Evolutionary conservation across 139 green algal species (phyloP).

Genomic region (Yamagishiella unicocca): DNA sequence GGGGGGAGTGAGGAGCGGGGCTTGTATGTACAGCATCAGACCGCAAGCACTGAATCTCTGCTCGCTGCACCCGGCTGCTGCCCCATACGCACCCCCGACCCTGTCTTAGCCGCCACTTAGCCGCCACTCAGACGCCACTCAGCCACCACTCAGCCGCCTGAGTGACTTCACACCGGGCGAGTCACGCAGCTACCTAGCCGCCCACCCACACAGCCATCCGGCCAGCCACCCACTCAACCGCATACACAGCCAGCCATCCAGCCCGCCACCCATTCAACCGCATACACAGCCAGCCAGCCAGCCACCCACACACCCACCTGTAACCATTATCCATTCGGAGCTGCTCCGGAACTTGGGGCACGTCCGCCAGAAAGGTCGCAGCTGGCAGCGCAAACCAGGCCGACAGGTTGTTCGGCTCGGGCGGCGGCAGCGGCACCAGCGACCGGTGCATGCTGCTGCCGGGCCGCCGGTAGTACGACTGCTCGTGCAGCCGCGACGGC

Average conservation of each 20-base stretch:
- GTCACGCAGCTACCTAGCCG: too few species aligned
- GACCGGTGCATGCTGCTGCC: conserved; percentile 23
- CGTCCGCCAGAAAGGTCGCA: conserved; percentile 33
- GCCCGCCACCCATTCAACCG: too few species aligned
- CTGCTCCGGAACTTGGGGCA: conserved; percentile 1
- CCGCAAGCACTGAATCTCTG: too few species aligned
- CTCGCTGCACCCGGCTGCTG: too few species aligned
- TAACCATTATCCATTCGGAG: conserved; percentile 37
- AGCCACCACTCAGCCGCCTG: too few species aligned
- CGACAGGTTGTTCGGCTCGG: conserved; percentile 8
- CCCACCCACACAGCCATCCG: background rate
- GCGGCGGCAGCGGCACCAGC: conserved; percentile 34
- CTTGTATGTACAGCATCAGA: too few species aligned
- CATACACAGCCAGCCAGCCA: background rate
- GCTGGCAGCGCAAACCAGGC: conserved; percentile 41
- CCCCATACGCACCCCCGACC: too few species aligned
- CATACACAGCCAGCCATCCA: background rate
- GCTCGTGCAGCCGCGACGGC: background rate
- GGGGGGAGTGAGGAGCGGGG: too few species aligned
- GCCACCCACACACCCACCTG: conserved; percentile 12
- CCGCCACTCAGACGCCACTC: too few species aligned
- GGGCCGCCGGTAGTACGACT: conserved; percentile 18
- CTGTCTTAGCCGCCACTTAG: too few species aligned
- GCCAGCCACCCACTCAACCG: too few species aligned
- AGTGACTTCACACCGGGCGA: too few species aligned